Base-by-base conservation (phyloP, 2,329 filamentous ascomycete genomes). In the Aspergillus novofumigatus region DNA sequence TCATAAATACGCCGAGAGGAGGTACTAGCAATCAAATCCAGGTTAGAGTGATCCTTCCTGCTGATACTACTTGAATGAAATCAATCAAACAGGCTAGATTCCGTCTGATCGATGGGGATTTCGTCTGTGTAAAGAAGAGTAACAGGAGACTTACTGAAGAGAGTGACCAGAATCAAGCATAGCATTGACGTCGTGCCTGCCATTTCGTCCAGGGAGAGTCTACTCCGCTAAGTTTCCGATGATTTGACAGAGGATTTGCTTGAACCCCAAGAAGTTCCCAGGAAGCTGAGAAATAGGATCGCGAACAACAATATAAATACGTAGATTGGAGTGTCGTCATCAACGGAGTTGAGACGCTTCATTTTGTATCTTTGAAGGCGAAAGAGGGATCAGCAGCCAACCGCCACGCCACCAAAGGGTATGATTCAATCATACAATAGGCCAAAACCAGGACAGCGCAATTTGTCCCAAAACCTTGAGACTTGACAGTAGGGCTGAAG, bases 1-100 rank as follows among this genome's bases (percentile, higher is more conserved):
- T 81, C 51, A 82, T 73, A 68, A 80, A 86, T 48, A 87, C 86
- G 51, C 86, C 86, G 54, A 86, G 70, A 14, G 87, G 87, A 52
- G 87, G 87, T 58, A 88, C 87, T 90, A 62, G 35, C 20, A 2
- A 28, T 11, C 5, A 23, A 5, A 25, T 26, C 23, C 8, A 17
- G n/a, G 23, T 47, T 47, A 47, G 44, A 26, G 23, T 5, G 10
- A 45, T 45, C 42, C 3, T 21, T 44, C 21, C 8, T 20, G 8
- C 21, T 44, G 32, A 35, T 14, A 35, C 14, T 17, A 3, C 14
- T 38, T 7, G 32, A 35, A 38, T 2, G 14, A 25, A 20, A 29
- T 17, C 1, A 11, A 11, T 9, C 38, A 11, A 2, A 55, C 38
- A 38, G 44, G 29, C 47, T 17, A 51, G 8, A 23, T 25, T 49